Base-by-base conservation (phyloP, 306 rosid species). In the Pterocarpus macrocarpus region DNA sequence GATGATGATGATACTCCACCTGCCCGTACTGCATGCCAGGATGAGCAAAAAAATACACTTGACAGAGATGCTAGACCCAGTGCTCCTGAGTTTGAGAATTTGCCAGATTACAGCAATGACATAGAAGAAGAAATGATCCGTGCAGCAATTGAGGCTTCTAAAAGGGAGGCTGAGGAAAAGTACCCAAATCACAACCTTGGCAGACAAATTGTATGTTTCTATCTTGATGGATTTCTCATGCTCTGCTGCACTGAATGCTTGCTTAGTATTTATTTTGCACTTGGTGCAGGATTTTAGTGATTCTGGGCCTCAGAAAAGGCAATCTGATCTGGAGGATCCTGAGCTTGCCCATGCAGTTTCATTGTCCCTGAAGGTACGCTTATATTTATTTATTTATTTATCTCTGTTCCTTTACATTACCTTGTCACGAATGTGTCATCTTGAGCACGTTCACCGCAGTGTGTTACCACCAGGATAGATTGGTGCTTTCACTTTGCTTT, bases 111-210 rank as follows among this genome's bases (percentile, higher is more conserved):
- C 80, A 52, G 75, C 64, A 90, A 93, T 85, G 99, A 95, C 77
- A 89, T 91, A 83, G 99, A 95, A 87, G 99, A 95, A 88, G 94
- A 93, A 87, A 95, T 95, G 97, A 83, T 95, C 41, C 97, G 87
- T 56, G 98, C 99, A 82, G 99, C 98, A 74, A 93, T 95, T 64
- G 98, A 93, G 80, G 98, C 98, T 86, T 95, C 99, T 79, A 90
- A 78, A 72, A 57, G 76, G 77, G 99, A 95, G 74, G 92, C 84
- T 64, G 93, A 82, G 84, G 92, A 84, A 80, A 81, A 85, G 49
- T 81, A 77, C 68, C 66, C 79, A 35, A 86, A 81, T 81, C 90
- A 87, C 57, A 77, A 78, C 69, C 64, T 78, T 73, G 81, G 53
- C 82, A 77, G 78, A 45, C 86, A 89, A 73, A 63, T 38, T 86